phyloP scores from a whole-genome alignment of 1,139 yeast genomes.

The Lodderomyces jiufengensis region DNA sequence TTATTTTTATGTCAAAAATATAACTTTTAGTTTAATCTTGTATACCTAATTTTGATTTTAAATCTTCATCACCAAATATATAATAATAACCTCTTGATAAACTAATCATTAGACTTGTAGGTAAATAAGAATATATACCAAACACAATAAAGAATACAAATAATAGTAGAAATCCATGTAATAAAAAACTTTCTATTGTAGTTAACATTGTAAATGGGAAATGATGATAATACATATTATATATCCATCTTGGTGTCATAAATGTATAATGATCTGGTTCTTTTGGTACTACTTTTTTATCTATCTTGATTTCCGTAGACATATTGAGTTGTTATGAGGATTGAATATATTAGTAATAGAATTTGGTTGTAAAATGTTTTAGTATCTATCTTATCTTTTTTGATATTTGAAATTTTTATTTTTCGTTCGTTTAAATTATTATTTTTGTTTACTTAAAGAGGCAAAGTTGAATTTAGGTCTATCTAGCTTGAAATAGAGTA shows the following conservation, averaged over 20 bases:
- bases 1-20: too few relatives aligned
- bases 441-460: too few relatives aligned
- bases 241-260: conserved; percentile 13
- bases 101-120: conserved; percentile 28
- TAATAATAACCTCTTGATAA: conserved; percentile 35
- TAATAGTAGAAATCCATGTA: conserved; percentile 30
- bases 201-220: conserved; percentile 42
- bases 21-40: not conserved
- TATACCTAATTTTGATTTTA: not conserved
- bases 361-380: too few relatives aligned
- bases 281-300: not conserved
- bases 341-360: too few relatives aligned
- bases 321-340: not conserved
- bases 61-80: conserved; percentile 23
- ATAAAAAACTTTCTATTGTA: conserved; percentile 27
- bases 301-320: conserved; percentile 6
- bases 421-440: too few relatives aligned
- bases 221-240: conserved; percentile 33
- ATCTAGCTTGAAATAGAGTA: too few relatives aligned
- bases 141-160: conserved; percentile 32
- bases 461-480: too few relatives aligned
- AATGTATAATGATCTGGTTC: not conserved
- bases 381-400: too few relatives aligned
- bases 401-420: conserved; percentile 2
- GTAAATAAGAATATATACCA: conserved; percentile 37